phyloP scores from a whole-genome alignment of 345 rosid species.

The Brassica rapa region DNA sequence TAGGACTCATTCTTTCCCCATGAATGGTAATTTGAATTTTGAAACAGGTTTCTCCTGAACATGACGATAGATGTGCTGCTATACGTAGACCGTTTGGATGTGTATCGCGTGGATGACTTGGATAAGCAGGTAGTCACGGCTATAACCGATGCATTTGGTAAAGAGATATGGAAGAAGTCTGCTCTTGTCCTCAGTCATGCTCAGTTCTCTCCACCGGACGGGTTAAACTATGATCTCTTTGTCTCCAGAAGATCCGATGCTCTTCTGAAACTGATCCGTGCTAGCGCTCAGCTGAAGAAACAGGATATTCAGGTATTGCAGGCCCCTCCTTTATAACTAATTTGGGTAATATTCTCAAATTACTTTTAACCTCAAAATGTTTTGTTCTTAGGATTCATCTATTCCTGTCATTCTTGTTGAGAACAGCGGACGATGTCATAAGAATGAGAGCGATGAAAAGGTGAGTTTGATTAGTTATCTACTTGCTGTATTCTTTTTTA shows the following conservation, averaged over 20 bases:
- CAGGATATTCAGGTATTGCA: slow-evolving; percentile 50
- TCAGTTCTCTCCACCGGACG: slow-evolving; percentile 84
- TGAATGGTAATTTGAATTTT: slow-evolving; percentile 22
- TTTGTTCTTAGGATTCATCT: slow-evolving; percentile 39
- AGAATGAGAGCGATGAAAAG: slow-evolving; percentile 63
- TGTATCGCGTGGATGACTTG: slow-evolving; percentile 79
- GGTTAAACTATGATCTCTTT: slow-evolving; percentile 64
- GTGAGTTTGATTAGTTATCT: slow-evolving; percentile 26
- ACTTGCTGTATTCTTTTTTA: background rate
- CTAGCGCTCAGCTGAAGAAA: slow-evolving; percentile 59
- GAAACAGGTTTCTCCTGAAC: slow-evolving; percentile 68
- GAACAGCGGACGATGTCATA: slow-evolving; percentile 64
- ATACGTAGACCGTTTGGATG: slow-evolving; percentile 82
- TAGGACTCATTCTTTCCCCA: slow-evolving; percentile 14
- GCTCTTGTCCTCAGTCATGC: slow-evolving; percentile 88
- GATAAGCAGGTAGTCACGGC: slow-evolving; percentile 76
- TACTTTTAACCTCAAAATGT: background rate
- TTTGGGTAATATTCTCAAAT: background rate
- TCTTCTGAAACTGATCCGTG: slow-evolving; percentile 55
- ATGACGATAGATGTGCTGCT: slow-evolving; percentile 71
- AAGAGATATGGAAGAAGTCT: slow-evolving; percentile 76
- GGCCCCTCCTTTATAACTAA: slow-evolving; percentile 34
- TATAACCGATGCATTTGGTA: slow-evolving; percentile 78
- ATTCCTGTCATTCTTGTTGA: slow-evolving; percentile 57
- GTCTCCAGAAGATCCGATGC: slow-evolving; percentile 69